phyloP scores from a whole-genome alignment of 225 moss, liverwort and hornwort genomes.

The Antitrichia curtipendula region DNA sequence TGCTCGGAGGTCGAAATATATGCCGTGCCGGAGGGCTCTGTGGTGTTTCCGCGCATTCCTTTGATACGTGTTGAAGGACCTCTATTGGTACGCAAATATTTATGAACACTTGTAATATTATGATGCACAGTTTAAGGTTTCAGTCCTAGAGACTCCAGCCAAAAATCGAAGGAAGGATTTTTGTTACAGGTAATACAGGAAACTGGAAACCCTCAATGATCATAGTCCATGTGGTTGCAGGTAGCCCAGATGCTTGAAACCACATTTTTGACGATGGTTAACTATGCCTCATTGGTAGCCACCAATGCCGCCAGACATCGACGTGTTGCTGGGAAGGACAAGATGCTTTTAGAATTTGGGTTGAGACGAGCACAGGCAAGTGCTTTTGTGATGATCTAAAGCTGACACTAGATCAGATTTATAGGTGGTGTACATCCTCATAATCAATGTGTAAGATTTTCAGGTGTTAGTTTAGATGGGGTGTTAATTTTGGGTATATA shows the following conservation, averaged over 20 bases:
- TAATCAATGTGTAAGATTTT: background rate
- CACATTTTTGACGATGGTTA: slow-evolving; percentile 82
- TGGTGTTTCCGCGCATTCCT: slow-evolving; percentile 87
- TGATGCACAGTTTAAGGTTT: background rate
- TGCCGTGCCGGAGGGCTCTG: slow-evolving; percentile 87
- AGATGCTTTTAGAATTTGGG: slow-evolving; percentile 76
- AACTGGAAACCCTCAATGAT: background rate
- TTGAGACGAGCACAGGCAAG: slow-evolving; percentile 76
- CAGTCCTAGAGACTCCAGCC: background rate
- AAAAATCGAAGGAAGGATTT: background rate
- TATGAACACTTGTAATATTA: background rate
- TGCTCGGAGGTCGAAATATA: slow-evolving; percentile 78
- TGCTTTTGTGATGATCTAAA: background rate
- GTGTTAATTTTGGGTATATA: background rate
- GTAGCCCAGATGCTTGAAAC: slow-evolving; percentile 77
- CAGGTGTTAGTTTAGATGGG: background rate
- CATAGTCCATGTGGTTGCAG: slow-evolving; percentile 10
- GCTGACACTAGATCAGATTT: background rate
- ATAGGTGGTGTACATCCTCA: background rate
- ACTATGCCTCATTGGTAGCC: slow-evolving; percentile 81
- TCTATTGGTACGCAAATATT: slow-evolving; percentile 42
- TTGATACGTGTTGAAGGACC: slow-evolving; percentile 86
- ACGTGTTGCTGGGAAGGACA: slow-evolving; percentile 70
- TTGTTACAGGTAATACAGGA: background rate
- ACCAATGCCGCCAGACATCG: slow-evolving; percentile 87